Conservation (phyloP, 129 eudicot genomes). For the Logfia minima region DNA sequence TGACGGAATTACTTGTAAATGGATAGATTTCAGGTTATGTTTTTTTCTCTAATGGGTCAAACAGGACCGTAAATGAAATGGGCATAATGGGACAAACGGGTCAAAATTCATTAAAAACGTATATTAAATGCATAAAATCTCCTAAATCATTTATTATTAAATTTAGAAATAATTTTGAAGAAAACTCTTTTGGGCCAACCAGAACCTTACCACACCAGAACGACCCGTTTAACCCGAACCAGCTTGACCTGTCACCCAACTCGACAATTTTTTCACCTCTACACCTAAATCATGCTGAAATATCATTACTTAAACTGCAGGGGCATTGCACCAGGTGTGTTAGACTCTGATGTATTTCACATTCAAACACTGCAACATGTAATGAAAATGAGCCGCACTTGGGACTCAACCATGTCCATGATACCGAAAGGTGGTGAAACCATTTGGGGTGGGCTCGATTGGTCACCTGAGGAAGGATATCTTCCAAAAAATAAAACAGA, state of each 20-base stretch:
- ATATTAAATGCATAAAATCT: background rate
- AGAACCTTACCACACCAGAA: background rate
- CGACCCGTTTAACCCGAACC: background rate
- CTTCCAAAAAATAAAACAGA: slow-evolving; percentile 47
- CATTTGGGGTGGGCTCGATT: slow-evolving; percentile 94
- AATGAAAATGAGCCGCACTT: slow-evolving; percentile 95
- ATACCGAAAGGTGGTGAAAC: slow-evolving; percentile 97
- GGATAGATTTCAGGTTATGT: too few species aligned
- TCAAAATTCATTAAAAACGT: background rate
- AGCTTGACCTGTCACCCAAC: background rate
- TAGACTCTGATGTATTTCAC: slow-evolving; percentile 76
- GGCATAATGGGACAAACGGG: background rate
- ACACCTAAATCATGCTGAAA: background rate
- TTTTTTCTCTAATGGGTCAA: too few species aligned
- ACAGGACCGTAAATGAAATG: background rate
- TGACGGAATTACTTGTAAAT: too few species aligned
- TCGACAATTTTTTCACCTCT: background rate
- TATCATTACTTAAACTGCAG: slow-evolving; percentile 33
- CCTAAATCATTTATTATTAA: background rate
- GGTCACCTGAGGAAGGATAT: slow-evolving; percentile 90
- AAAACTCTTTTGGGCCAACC: background rate
- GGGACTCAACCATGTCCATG: slow-evolving; percentile 99
- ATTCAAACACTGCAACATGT: slow-evolving; percentile 82
- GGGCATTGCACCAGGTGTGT: slow-evolving; percentile 83
- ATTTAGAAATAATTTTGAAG: background rate